Conservation (phyloP, 2,329 filamentous ascomycete species). For the Fonsecaea erecta region DNA sequence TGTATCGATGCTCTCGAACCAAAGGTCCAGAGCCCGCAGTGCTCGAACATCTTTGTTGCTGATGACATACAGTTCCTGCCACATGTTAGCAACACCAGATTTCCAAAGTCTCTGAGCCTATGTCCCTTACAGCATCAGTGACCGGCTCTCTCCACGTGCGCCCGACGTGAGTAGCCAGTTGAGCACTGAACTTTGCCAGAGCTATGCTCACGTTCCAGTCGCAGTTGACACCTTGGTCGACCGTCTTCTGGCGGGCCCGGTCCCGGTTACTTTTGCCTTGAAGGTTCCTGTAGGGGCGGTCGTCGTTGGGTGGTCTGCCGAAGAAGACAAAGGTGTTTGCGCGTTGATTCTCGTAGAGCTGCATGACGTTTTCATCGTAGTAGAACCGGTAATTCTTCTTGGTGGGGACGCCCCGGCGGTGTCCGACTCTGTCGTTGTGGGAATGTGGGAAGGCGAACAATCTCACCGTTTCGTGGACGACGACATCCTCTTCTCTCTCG, state of each 20-base stretch:
- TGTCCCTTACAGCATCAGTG: constrained; percentile 5
- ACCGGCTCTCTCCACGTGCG: background rate
- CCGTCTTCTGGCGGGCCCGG: constrained; percentile 6
- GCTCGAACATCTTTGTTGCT: constrained; percentile 9
- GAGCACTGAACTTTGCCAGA: constrained; percentile 7
- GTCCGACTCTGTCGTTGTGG: constrained; percentile 8
- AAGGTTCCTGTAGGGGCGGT: background rate
- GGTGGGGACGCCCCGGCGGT: constrained; percentile 4
- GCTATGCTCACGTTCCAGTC: constrained; percentile 12
- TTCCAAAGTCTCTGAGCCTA: background rate
- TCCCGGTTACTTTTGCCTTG: background rate
- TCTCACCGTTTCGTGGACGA: constrained; percentile 8
- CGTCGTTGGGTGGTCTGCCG: background rate
- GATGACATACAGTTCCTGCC: constrained; percentile 11
- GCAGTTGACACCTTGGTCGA: constrained; percentile 4
- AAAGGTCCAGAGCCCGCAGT: constrained; percentile 6
- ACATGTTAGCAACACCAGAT: background rate
- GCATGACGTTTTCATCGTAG: constrained; percentile 11
- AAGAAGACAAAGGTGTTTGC: constrained; percentile 5
- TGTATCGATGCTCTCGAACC: constrained; percentile 10
- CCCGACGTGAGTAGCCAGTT: constrained; percentile 7
- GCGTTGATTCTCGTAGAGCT: constrained; percentile 5
- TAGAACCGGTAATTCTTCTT: constrained; percentile 13
- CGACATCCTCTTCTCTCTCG: constrained; percentile 5
- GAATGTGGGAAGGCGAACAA: constrained; percentile 15